Base-by-base conservation (phyloP, 2,329 filamentous ascomycete genomes). In the Talaromyces amestolkiae region DNA sequence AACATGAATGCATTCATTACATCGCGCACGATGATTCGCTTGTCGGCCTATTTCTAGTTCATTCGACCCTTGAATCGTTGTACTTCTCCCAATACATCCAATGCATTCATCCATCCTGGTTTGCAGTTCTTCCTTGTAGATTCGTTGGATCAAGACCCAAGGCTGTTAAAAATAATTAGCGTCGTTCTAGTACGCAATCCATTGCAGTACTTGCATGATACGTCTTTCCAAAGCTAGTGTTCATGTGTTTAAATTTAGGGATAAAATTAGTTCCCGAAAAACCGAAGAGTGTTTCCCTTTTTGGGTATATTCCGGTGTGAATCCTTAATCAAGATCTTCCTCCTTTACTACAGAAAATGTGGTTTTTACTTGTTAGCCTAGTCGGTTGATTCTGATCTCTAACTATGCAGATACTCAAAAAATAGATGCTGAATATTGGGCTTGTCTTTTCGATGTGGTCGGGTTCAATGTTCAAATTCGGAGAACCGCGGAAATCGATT, bases 261-360 rank as follows among this genome's bases (percentile, higher is more conserved):
- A 13, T 41, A 17, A 15, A 15, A 4, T 41, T 41, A 41, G 35
- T 58, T 24, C 37, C 56, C 37, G 37, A 59, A 33, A 31, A 11
- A 27, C 61, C 49, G 19, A 58, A 19, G 61, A 63, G 61, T 63
- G 47, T 11, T 56, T 63, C 27, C 61, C 61, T 35, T 63, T 63
- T 41, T 58, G 31, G 61, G 61, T 27, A 63, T 58, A 9, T 54
- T 35, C 37, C 51, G 17, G 51, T 43, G 61, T n/a, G 49, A 63
- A 63, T 63, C 61, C n/a, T 33, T 31, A 22, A 60, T 33, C 58
- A 49, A 49, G 58, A 61, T 61, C 43, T 61, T 27, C 35, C 41
- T 43, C 13, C 22, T 37, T 2, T 19, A 35, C 31, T 8, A 19
- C 51, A 8, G 31, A 56, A 56, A 56, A 31, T 53, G 27, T 35